Conservation (phyloP, 306 rosid species). For the Cercis canadensis region DNA sequence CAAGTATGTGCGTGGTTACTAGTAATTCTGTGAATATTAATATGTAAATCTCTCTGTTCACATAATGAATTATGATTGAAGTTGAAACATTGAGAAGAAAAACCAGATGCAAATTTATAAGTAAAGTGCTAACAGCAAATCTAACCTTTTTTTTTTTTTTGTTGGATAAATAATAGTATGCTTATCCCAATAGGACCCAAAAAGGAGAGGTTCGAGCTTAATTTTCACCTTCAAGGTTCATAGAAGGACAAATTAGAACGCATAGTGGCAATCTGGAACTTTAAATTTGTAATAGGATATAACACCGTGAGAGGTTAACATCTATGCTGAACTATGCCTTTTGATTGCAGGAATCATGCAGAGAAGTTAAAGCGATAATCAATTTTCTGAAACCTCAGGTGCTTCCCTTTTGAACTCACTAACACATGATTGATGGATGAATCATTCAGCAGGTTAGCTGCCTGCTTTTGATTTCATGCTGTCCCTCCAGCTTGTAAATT, state of each 20-base stretch:
- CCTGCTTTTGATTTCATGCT: constrained; percentile 37
- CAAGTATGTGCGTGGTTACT: not conserved
- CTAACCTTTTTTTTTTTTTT: not conserved
- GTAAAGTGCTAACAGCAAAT: not conserved
- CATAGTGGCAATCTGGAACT: not conserved
- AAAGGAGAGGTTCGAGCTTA: not conserved
- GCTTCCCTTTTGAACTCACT: constrained; percentile 41
- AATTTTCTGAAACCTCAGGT: constrained; percentile 88
- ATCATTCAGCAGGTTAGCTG: constrained; percentile 37
- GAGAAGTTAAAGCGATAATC: constrained; percentile 80
- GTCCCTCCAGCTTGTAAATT: constrained; percentile 13
- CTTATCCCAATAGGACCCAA: not conserved
- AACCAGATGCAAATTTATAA: not conserved
- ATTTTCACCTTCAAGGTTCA: not conserved
- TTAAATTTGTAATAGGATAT: constrained; percentile 2
- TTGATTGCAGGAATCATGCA: constrained; percentile 76
- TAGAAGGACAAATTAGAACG: not conserved
- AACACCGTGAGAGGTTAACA: not conserved
- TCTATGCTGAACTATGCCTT: constrained; percentile 33
- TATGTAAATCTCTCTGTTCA: too few relatives aligned
- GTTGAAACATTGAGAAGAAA: not conserved
- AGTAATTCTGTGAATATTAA: not conserved
- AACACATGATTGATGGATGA: constrained; percentile 32
- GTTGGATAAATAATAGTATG: not conserved
- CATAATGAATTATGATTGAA: not conserved